phyloP scores from a whole-genome alignment of 768 basidiomycete species.

The Strobilomyces dryophilus region DNA sequence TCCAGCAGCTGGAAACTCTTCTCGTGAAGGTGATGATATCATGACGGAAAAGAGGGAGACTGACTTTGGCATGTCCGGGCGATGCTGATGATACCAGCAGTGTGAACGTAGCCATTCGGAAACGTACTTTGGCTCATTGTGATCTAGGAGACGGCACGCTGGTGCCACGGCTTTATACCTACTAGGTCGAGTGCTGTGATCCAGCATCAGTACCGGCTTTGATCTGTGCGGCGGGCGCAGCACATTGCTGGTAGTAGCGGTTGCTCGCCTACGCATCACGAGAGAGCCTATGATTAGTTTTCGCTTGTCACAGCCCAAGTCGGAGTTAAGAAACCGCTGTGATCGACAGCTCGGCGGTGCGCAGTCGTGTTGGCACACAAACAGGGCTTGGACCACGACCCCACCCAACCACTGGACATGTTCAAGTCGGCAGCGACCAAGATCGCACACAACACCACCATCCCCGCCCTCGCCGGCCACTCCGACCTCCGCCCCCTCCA shows the following conservation, averaged over 20 bases:
- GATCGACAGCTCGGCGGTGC: too few relatives aligned
- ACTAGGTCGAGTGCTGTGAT: background rate
- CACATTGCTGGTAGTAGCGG: too few relatives aligned
- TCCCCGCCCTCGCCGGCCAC: conserved; percentile 67
- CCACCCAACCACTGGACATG: conserved; percentile 43
- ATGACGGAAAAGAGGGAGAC: background rate
- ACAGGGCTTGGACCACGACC: conserved; percentile 1
- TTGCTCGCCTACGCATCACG: too few relatives aligned
- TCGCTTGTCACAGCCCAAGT: background rate
- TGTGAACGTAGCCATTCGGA: background rate
- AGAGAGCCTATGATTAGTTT: too few relatives aligned
- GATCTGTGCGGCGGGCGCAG: background rate
- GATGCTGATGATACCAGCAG: conserved; percentile 1
- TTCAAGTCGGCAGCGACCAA: conserved; percentile 76
- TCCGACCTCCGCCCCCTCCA: conserved; percentile 79
- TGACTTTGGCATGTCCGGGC: conserved; percentile 11
- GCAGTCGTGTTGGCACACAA: background rate
- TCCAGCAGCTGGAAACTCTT: conserved; percentile 3
- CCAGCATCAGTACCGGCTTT: background rate
- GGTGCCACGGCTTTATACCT: background rate
- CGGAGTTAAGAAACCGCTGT: too few relatives aligned
- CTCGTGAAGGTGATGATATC: background rate
- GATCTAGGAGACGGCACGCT: background rate
- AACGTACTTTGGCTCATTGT: background rate
- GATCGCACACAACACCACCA: conserved; percentile 85